A percentile compares a stretch with the other conserved stretches of the same genome.
phyloP scores from a whole-genome alignment of 176 grass and related monocot genomes.

The Oryza officinalis region DNA sequence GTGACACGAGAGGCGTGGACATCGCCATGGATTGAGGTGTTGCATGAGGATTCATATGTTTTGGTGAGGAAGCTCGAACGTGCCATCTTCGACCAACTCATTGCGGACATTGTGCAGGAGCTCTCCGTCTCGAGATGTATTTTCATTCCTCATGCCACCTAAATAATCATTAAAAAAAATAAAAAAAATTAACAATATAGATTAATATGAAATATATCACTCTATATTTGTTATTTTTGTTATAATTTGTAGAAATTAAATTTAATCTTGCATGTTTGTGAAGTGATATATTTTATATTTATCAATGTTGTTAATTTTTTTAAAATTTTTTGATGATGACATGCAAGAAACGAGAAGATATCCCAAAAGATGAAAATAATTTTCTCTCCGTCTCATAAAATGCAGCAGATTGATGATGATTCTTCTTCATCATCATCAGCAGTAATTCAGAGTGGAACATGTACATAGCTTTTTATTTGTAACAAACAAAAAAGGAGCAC shows the following conservation, averaged over 20 bases:
- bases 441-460: not conserved
- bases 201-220: no score
- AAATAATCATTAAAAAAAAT: no score
- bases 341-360: no score
- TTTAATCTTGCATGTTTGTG: no score
- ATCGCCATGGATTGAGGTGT: slow-evolving; percentile 28
- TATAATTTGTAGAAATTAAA: no score
- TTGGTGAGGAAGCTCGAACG: slow-evolving; percentile 52
- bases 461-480: not conserved
- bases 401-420: not conserved
- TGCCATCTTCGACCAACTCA: slow-evolving; percentile 49
- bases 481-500: not conserved
- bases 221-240: no score
- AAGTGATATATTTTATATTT: no score
- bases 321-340: no score
- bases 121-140: slow-evolving; percentile 26
- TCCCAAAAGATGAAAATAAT: no score
- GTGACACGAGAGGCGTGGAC: slow-evolving; percentile 42
- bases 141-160: no score
- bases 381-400: slow-evolving; percentile 7
- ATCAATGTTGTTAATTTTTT: no score
- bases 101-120: slow-evolving; percentile 40
- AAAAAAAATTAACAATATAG: no score
- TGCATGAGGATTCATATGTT: slow-evolving; percentile 51
- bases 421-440: not conserved